Conservation (phyloP, 2,329 filamentous ascomycete species). For the Aureobasidium zeae region DNA sequence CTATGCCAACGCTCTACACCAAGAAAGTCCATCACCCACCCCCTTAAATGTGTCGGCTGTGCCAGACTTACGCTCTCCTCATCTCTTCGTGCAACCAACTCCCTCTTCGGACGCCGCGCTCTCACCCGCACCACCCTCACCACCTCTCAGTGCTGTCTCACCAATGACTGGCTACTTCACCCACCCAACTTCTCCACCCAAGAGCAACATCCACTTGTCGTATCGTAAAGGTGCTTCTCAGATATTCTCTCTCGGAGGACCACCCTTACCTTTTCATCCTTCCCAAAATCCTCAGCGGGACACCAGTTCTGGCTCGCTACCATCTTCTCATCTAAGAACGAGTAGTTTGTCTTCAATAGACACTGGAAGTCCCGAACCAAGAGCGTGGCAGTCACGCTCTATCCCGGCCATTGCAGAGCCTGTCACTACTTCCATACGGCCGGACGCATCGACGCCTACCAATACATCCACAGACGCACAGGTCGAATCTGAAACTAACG, state of each 20-base stretch:
- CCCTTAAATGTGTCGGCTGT: slow-evolving; percentile 29
- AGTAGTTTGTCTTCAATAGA: slow-evolving; percentile 14
- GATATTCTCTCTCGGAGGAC: slow-evolving; percentile 30
- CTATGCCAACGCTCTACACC: slow-evolving; percentile 40
- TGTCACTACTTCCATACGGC: neutral
- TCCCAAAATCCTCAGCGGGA: neutral
- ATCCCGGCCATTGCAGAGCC: slow-evolving; percentile 7
- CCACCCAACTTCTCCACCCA: slow-evolving; percentile 33
- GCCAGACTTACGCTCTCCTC: slow-evolving; percentile 7
- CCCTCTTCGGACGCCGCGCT: neutral
- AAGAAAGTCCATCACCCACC: slow-evolving; percentile 22
- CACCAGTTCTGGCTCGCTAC: slow-evolving; percentile 2
- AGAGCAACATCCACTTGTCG: slow-evolving; percentile 40
- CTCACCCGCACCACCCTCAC: slow-evolving; percentile 27
- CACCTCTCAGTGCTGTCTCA: slow-evolving; percentile 25
- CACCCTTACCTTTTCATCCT: slow-evolving; percentile 11
- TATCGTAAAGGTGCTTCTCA: slow-evolving; percentile 43
- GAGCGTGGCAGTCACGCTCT: slow-evolving; percentile 2
- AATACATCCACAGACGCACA: neutral
- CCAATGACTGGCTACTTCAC: slow-evolving; percentile 27
- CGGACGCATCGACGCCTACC: neutral
- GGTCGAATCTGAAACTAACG: neutral
- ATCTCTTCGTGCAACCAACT: slow-evolving; percentile 1
- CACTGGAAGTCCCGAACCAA: slow-evolving; percentile 8
- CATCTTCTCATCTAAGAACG: slow-evolving; percentile 1